A percentile compares a stretch with the other conserved stretches of the same genome.
Evolutionary conservation across 2,329 filamentous ascomycete genomes (phyloP).

Genomic region (Phialophora chinensis): DNA sequence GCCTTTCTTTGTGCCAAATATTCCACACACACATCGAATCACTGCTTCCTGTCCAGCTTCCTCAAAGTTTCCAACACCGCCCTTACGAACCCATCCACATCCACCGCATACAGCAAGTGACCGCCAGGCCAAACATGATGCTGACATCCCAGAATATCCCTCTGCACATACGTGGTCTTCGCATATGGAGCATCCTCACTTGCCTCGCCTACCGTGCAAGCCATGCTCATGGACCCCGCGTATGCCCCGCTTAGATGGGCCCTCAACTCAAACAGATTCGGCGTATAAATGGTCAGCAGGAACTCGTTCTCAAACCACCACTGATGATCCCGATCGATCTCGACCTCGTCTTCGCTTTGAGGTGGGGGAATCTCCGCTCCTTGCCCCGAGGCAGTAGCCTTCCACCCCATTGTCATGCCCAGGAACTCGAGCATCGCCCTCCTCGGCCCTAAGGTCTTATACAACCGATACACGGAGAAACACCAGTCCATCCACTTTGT

Average conservation of each 20-base stretch:
- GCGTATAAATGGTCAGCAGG: background rate
- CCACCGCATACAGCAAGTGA: constrained; percentile 5
- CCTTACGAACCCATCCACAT: background rate
- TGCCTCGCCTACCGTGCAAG: constrained; percentile 1
- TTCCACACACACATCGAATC: background rate
- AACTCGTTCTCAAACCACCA: constrained; percentile 16
- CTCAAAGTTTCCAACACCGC: background rate
- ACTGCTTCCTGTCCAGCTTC: background rate
- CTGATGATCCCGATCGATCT: constrained; percentile 3
- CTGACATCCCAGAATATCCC: constrained; percentile 3
- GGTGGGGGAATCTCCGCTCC: background rate
- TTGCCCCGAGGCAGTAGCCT: background rate
- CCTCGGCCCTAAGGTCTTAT: background rate
- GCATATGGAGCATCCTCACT: constrained; percentile 14
- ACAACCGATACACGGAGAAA: background rate
- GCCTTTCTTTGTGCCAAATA: background rate
- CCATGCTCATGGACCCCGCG: background rate
- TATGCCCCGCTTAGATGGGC: background rate
- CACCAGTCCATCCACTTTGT: background rate
- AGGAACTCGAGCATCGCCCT: constrained; percentile 2
- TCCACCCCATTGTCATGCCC: background rate
- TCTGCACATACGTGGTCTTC: constrained; percentile 4
- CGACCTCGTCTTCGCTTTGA: background rate
- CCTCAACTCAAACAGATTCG: constrained; percentile 8
- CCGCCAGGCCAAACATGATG: constrained; percentile 16